phyloP scores from a whole-genome alignment of 495 filamentous ascomycete genomes.

The Immersiella caudata region DNA sequence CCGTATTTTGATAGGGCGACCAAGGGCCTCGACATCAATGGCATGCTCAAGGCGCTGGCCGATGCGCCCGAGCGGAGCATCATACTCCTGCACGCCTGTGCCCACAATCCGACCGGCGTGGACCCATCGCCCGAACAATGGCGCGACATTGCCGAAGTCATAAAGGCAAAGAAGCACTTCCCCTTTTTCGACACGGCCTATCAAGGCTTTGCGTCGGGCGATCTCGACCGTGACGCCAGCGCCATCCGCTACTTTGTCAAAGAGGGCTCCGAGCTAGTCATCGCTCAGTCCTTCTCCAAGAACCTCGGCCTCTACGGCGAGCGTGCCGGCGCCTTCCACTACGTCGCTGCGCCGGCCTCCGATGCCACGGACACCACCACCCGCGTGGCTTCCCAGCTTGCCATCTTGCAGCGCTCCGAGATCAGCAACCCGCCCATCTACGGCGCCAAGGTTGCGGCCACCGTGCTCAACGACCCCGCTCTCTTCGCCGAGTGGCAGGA shows the following conservation, averaged over 20 bases:
- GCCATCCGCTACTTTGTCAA: slow-evolving; percentile 91
- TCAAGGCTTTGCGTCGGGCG: slow-evolving; percentile 95
- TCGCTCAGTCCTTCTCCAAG: slow-evolving; percentile 97
- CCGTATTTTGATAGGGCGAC: slow-evolving; percentile 90
- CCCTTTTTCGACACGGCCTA: slow-evolving; percentile 99
- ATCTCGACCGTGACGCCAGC: slow-evolving; percentile 82
- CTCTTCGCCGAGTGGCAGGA: slow-evolving; percentile 95
- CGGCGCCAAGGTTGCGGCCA: slow-evolving; percentile 83
- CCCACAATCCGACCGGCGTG: slow-evolving; percentile 97
- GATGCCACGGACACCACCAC: slow-evolving; percentile 64
- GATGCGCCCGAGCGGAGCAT: slow-evolving; percentile 76
- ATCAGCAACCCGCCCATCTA: slow-evolving; percentile 97
- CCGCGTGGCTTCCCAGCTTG: slow-evolving; percentile 82
- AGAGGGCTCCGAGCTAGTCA: slow-evolving; percentile 91
- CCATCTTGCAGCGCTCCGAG: slow-evolving; percentile 93
- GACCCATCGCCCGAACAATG: slow-evolving; percentile 94
- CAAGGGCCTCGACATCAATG: slow-evolving; percentile 87
- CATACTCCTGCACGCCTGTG: slow-evolving; percentile 93
- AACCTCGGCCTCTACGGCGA: slow-evolving; percentile 99
- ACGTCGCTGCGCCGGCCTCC: slow-evolving; percentile 72
- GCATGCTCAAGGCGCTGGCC: slow-evolving; percentile 71
- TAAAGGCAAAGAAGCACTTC: slow-evolving; percentile 79
- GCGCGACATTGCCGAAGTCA: slow-evolving; percentile 79
- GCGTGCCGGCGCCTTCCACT: slow-evolving; percentile 95
- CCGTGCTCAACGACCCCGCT: slow-evolving; percentile 76